Evolutionary conservation across 1,139 yeast genomes (phyloP).

Genomic region (Yamadazyma mexicana): DNA sequence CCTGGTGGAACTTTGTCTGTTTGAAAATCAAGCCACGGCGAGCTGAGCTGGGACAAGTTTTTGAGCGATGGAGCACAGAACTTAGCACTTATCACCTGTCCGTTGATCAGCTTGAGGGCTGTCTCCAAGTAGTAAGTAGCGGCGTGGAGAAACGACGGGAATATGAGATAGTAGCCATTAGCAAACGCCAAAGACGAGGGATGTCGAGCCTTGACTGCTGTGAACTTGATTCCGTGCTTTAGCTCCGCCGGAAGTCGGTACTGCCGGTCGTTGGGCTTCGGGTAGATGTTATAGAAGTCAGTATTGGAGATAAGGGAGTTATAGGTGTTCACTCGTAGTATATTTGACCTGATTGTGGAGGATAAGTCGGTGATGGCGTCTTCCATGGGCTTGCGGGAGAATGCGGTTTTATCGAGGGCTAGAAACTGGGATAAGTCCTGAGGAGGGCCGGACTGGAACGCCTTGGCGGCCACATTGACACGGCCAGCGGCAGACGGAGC

Average conservation of each 20-base stretch:
- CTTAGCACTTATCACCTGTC: slow-evolving; percentile 43
- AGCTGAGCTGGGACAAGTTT: slow-evolving; percentile 17
- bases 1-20: background rate
- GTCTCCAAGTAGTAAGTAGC: slow-evolving; percentile 53
- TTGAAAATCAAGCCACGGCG: slow-evolving; percentile 19
- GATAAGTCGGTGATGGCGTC: slow-evolving; percentile 26
- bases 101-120: slow-evolving; percentile 48
- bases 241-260: slow-evolving; percentile 24
- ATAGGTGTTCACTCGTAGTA: slow-evolving; percentile 36
- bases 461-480: background rate
- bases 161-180: slow-evolving; percentile 54
- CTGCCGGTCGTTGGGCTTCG: slow-evolving; percentile 30
- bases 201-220: slow-evolving; percentile 48
- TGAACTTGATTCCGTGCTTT: slow-evolving; percentile 26
- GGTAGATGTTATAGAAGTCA: slow-evolving; percentile 42
- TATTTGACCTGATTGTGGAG: slow-evolving; percentile 19
- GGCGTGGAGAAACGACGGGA: slow-evolving; percentile 48
- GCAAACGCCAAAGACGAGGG: slow-evolving; percentile 43
- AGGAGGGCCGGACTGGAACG: background rate
- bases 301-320: slow-evolving; percentile 34
- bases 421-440: background rate
- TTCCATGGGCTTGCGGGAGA: slow-evolving; percentile 24
- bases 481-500: background rate
- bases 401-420: background rate
- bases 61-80: slow-evolving; percentile 30